Evolutionary conservation across 2,329 filamentous ascomycete genomes (phyloP).

Genomic region (Herpotrichia juniperi): DNA sequence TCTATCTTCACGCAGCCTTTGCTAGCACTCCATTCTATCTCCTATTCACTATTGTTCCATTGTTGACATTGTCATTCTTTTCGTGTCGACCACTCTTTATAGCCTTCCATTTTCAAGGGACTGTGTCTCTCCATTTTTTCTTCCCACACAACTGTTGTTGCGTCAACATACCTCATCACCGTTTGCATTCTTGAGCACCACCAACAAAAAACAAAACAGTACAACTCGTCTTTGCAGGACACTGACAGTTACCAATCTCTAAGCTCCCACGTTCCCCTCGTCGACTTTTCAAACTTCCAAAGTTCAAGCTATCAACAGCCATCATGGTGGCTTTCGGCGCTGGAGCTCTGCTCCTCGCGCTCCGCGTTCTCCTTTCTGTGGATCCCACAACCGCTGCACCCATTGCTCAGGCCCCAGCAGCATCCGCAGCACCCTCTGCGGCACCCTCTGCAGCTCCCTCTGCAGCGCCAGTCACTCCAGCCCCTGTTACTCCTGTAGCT

Average conservation of each 20-base stretch:
- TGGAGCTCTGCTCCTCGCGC: constrained; percentile 44
- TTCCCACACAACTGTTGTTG: background rate
- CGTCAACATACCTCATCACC: constrained; percentile 1
- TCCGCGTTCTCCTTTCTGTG: constrained; percentile 42
- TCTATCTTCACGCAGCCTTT: constrained; percentile 35
- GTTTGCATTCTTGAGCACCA: constrained; percentile 5
- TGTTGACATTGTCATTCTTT: constrained; percentile 37
- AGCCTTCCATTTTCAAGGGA: constrained; percentile 5
- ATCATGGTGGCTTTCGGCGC: constrained; percentile 48
- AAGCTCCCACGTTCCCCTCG: constrained; percentile 25
- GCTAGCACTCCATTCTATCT: constrained; percentile 32
- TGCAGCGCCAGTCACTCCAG: constrained; percentile 2
- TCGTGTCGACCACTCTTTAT: constrained; percentile 14
- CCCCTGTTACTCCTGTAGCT: constrained; percentile 20
- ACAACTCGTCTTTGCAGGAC: constrained; percentile 19
- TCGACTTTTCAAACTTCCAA: constrained; percentile 1
- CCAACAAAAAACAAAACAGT: constrained; percentile 14
- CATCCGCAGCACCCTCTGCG: too few species aligned
- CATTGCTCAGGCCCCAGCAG: constrained; percentile 31
- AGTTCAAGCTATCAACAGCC: constrained; percentile 24
- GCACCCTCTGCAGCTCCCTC: constrained; percentile 13
- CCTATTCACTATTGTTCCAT: constrained; percentile 32
- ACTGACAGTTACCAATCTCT: constrained; percentile 16
- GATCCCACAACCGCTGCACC: constrained; percentile 35
- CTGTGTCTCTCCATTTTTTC: constrained; percentile 9